Evolutionary conservation across 371 early-diverging fungal genomes (phyloP).

Genomic region (Rhizopus delemar): DNA sequence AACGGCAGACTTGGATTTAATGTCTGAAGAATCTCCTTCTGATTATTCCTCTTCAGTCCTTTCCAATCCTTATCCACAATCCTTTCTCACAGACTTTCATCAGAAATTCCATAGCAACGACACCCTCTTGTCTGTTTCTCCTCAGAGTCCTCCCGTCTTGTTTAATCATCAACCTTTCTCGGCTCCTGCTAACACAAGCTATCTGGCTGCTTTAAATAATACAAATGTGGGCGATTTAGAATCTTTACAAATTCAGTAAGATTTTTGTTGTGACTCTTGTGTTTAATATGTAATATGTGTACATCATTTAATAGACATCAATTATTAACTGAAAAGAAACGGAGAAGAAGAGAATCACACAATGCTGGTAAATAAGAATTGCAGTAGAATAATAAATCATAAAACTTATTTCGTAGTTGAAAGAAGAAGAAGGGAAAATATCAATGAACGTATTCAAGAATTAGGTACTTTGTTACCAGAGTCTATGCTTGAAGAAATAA

Average conservation of each 20-base stretch:
- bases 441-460: slow-evolving; percentile 96
- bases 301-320: slow-evolving; percentile 31
- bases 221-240: slow-evolving; percentile 44
- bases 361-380: slow-evolving; percentile 73
- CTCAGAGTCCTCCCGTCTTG: slow-evolving; percentile 3
- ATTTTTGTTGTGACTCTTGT: slow-evolving; percentile 5
- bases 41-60: slow-evolving; percentile 21
- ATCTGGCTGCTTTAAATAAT: slow-evolving; percentile 16
- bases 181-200: slow-evolving; percentile 49
- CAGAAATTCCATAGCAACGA: slow-evolving; percentile 6
- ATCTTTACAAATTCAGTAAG: slow-evolving; percentile 49
- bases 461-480: slow-evolving; percentile 85
- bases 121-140: slow-evolving; percentile 8
- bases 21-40: slow-evolving; percentile 26
- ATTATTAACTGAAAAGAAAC: slow-evolving; percentile 73
- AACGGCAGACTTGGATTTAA: background rate
- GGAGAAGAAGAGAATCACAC: slow-evolving; percentile 92
- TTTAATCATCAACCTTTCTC: slow-evolving; percentile 39
- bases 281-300: background rate
- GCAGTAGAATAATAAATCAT: background rate
- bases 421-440: slow-evolving; percentile 93
- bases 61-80: slow-evolving; percentile 12
- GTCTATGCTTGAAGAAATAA: slow-evolving; percentile 59
- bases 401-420: slow-evolving; percentile 64
- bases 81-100: slow-evolving; percentile 17